Evolutionary conservation across 2,329 filamentous ascomycete species (phyloP), one percentile per base, ranked within the genome.

Genomic region (Fusarium sp.): DNA sequence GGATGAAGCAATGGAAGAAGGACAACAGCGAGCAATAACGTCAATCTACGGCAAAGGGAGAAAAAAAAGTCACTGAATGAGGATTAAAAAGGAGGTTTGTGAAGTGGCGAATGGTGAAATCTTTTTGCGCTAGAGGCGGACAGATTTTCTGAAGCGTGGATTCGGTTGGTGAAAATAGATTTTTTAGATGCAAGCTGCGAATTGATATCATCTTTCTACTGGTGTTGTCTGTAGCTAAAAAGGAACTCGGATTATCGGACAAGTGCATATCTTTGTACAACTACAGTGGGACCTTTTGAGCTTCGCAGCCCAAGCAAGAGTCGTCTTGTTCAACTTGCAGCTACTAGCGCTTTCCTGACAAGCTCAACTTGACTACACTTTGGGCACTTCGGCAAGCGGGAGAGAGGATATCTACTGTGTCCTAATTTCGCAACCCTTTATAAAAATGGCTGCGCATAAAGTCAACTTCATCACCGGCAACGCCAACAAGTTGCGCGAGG

Each of bases 381-480:
- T 34, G 13, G 16, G 10, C 23, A 30, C 13, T 12, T 11, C 12
- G 28, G 23, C 11, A 7, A 37, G 13, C 6, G 6, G 39, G 43
- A 16, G 6, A 30, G 34, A 37, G 34, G 34, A 9, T 15, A 6
- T 18, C 12, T 18, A n/a, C 10, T 23, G 28, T 7, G 11, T 37
- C 12, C 16, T 3, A 5, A 12, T n/a, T 15, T 53, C 23, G 12
- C 7, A 23, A n/a, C 13, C 3, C 30, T 50, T 4, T 36, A 36
- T 41, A 27, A 74, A 65, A 55, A 87, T 87, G 83, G 79, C 82
- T 51, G 78, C 78, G 5, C 76, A 79, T 7, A 72, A 61, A 41
- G 81, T 99, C 71, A 95, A 97, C 82, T 99, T 99, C 85, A 97
- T 99, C 78, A 98, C 95, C 2, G 93, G 95, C 81, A 99, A 99